Evolutionary conservation across 345 rosid species (phyloP).

Genomic region (Cardamine resedifolia): DNA sequence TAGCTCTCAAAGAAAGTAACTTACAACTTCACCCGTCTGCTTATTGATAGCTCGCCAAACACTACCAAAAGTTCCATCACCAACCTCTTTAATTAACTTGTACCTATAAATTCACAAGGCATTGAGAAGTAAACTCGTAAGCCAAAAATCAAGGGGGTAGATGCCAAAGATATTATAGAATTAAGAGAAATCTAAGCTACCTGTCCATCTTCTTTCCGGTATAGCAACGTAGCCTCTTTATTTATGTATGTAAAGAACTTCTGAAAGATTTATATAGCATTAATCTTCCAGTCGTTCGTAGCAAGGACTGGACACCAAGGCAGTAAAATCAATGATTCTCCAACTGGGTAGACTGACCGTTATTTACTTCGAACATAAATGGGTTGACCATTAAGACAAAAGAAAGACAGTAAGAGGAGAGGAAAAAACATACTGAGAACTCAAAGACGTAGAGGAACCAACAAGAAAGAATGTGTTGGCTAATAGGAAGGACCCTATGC

Average conservation of each 20-base stretch:
- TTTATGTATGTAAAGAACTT: conserved; percentile 47
- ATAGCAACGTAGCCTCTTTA: conserved; percentile 56
- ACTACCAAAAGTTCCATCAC: conserved; percentile 96
- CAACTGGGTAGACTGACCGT: conserved; percentile 53
- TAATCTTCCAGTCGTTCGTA: conserved; percentile 40
- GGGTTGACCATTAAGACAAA: conserved; percentile 41
- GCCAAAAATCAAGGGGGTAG: not conserved
- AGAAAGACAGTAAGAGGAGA: conserved; percentile 36
- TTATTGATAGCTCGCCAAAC: conserved; percentile 91
- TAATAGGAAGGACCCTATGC: conserved; percentile 44
- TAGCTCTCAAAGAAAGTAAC: conserved; percentile 31
- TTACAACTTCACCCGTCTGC: conserved; percentile 93
- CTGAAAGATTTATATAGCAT: conserved; percentile 49
- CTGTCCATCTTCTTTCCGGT: conserved; percentile 73
- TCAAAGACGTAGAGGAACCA: conserved; percentile 38
- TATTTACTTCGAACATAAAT: conserved; percentile 51
- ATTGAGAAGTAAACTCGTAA: conserved; percentile 2
- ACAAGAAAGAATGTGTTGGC: conserved; percentile 43
- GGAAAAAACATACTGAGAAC: conserved; percentile 50
- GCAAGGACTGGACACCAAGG: conserved; percentile 27
- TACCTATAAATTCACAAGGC: conserved; percentile 49
- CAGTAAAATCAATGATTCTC: conserved; percentile 35
- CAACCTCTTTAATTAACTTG: conserved; percentile 92
- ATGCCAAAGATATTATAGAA: not conserved
- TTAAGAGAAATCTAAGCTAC: conserved; percentile 40